phyloP scores from a whole-genome alignment of 257 asterid species.

The Solanum gandarillasii region DNA sequence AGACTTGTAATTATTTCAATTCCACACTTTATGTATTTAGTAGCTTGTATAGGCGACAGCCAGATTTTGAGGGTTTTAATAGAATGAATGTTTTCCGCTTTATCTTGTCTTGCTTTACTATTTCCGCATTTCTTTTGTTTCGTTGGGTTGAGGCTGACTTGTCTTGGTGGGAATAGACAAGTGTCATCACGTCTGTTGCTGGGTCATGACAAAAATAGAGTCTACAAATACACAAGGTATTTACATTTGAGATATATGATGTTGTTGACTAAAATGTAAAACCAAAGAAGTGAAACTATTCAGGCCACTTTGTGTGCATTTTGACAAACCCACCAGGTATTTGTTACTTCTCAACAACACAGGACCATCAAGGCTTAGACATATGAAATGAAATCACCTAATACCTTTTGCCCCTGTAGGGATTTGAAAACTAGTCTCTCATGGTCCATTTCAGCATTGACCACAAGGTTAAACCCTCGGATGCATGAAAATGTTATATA shows the following conservation, averaged over 20 bases:
- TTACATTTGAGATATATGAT: not conserved
- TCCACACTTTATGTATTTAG: not conserved
- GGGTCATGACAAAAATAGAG: not conserved
- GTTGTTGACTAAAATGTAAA: not conserved
- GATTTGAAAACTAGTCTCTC: not conserved
- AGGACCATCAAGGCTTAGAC: not conserved
- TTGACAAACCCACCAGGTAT: not conserved
- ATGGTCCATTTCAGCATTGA: not conserved
- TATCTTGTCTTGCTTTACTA: not conserved
- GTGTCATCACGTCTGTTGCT: too few species aligned
- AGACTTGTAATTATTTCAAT: not conserved
- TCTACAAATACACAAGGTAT: not conserved
- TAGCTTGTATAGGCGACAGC: not conserved
- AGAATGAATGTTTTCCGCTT: not conserved
- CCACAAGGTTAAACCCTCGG: not conserved
- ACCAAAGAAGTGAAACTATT: not conserved
- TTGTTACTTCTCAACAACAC: not conserved
- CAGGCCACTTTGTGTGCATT: not conserved
- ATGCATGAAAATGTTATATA: not conserved
- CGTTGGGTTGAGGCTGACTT: too few species aligned
- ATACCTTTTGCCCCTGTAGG: not conserved
- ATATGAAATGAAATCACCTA: not conserved
- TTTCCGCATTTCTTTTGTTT: too few species aligned
- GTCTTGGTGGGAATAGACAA: too few species aligned
- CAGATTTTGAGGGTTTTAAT: not conserved